Evolutionary conservation across 345 rosid species (phyloP).

Genomic region (Rhodomyrtus tomentosa): DNA sequence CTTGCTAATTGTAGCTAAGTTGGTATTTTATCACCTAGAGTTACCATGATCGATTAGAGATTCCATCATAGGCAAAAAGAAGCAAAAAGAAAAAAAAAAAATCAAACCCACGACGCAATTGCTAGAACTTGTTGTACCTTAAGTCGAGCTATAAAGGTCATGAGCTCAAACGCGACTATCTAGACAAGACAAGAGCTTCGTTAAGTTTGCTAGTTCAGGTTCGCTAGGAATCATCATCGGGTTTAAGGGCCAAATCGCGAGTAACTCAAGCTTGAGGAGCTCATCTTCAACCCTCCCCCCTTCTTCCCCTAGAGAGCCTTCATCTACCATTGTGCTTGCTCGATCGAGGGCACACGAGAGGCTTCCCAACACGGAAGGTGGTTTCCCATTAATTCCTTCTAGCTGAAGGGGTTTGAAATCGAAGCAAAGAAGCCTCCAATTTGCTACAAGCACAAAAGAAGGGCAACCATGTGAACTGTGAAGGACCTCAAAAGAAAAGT

Average conservation of each 20-base stretch:
- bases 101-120: neutral
- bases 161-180: neutral
- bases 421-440: neutral
- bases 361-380: neutral
- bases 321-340: neutral
- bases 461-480: neutral
- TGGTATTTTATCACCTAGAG: neutral
- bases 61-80: neutral
- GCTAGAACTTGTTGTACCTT: neutral
- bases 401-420: too few relatives aligned
- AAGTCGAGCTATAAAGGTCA: neutral
- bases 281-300: rapidly evolving
- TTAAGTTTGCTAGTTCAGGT: too few relatives aligned
- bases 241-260: too few relatives aligned
- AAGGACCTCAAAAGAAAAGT: neutral
- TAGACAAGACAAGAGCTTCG: too few relatives aligned
- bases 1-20: neutral
- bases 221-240: too few relatives aligned
- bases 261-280: neutral
- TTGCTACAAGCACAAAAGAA: neutral
- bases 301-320: neutral
- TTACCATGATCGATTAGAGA: neutral
- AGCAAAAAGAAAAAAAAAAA: neutral
- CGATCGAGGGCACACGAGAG: rapidly evolving
- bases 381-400: too few relatives aligned